Evolutionary conservation across 208 protist genomes (phyloP).

Genomic region (Leptomonas pyrrhocoris): DNA sequence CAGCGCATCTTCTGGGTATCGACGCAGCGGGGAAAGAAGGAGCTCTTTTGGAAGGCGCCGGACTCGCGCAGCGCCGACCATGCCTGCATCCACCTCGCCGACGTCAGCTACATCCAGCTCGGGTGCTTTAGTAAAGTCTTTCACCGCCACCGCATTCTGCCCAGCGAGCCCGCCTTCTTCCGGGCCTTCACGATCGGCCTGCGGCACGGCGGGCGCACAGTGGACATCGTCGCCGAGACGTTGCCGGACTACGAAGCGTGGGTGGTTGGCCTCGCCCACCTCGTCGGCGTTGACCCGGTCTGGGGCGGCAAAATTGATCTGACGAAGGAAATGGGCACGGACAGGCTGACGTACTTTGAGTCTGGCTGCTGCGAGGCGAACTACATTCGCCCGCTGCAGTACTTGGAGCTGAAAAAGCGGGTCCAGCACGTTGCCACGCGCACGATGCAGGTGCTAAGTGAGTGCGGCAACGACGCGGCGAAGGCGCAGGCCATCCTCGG

Average conservation of each 20-base stretch:
- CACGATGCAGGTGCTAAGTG: slow-evolving; percentile 55
- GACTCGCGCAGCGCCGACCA: slow-evolving; percentile 44
- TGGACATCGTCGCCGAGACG: slow-evolving; percentile 90
- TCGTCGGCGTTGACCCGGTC: slow-evolving; percentile 84
- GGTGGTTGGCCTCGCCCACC: slow-evolving; percentile 85
- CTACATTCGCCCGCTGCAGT: slow-evolving; percentile 85
- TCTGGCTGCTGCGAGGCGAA: slow-evolving; percentile 82
- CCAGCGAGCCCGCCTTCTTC: slow-evolving; percentile 80
- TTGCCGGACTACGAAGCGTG: slow-evolving; percentile 93
- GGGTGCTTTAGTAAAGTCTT: slow-evolving; percentile 94
- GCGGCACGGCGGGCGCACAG: slow-evolving; percentile 80
- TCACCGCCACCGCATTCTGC: slow-evolving; percentile 62
- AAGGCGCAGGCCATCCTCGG: slow-evolving; percentile 69
- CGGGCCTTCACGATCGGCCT: slow-evolving; percentile 88
- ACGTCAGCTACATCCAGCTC: slow-evolving; percentile 87
- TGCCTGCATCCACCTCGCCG: slow-evolving; percentile 66
- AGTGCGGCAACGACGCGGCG: slow-evolving; percentile 72
- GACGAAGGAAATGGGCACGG: slow-evolving; percentile 61
- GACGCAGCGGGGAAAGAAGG: slow-evolving; percentile 40
- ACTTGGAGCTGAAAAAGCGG: slow-evolving; percentile 79
- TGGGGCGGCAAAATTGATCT: slow-evolving; percentile 92
- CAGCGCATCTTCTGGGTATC: slow-evolving; percentile 87
- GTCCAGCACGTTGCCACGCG: slow-evolving; percentile 48
- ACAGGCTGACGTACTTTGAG: slow-evolving; percentile 84
- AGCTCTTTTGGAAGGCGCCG: slow-evolving; percentile 84